Evolutionary conservation across 2,329 filamentous ascomycete species (phyloP).

Genomic region (Trichophyton simii): DNA sequence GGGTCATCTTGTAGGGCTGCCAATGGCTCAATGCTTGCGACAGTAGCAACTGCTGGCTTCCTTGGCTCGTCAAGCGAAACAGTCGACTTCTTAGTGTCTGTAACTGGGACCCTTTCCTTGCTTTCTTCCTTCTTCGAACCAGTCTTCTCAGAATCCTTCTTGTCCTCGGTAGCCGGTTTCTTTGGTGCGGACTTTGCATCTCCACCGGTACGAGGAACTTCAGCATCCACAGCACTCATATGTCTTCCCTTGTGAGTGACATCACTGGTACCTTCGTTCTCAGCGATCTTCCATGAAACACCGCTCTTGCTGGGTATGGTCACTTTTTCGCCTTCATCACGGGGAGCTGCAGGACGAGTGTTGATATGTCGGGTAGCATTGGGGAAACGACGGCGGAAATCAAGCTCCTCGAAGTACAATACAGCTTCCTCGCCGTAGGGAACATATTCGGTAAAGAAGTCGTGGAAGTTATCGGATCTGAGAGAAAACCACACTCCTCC

Average conservation of each 20-base stretch:
- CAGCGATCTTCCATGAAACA: slow-evolving; percentile 64
- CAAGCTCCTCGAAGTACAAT: slow-evolving; percentile 86
- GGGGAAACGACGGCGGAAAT: slow-evolving; percentile 79
- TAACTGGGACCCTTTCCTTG: slow-evolving; percentile 28
- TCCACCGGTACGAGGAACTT: slow-evolving; percentile 12
- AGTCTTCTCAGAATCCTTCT: slow-evolving; percentile 17
- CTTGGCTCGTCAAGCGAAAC: slow-evolving; percentile 24
- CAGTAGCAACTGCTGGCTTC: slow-evolving; percentile 34
- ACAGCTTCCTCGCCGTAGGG: slow-evolving; percentile 91
- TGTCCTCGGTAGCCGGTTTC: slow-evolving; percentile 18
- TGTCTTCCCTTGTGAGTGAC: slow-evolving; percentile 39
- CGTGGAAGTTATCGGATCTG: slow-evolving; percentile 94
- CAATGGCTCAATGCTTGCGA: slow-evolving; percentile 62
- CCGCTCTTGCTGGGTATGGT: slow-evolving; percentile 78
- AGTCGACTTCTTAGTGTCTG: slow-evolving; percentile 15
- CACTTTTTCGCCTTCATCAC: slow-evolving; percentile 54
- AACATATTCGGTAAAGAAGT: slow-evolving; percentile 96
- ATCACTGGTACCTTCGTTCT: slow-evolving; percentile 48
- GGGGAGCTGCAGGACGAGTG: slow-evolving; percentile 22
- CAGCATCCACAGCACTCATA: slow-evolving; percentile 29
- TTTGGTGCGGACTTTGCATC: slow-evolving; percentile 25
- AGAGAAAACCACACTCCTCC: slow-evolving; percentile 88
- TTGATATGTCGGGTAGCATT: slow-evolving; percentile 39
- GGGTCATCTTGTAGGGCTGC: slow-evolving; percentile 69
- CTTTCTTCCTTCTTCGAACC: slow-evolving; percentile 18